Evolutionary conservation across 768 basidiomycete genomes (phyloP), one percentile per base, ranked within the genome.

Genomic region (Galerina marginata): DNA sequence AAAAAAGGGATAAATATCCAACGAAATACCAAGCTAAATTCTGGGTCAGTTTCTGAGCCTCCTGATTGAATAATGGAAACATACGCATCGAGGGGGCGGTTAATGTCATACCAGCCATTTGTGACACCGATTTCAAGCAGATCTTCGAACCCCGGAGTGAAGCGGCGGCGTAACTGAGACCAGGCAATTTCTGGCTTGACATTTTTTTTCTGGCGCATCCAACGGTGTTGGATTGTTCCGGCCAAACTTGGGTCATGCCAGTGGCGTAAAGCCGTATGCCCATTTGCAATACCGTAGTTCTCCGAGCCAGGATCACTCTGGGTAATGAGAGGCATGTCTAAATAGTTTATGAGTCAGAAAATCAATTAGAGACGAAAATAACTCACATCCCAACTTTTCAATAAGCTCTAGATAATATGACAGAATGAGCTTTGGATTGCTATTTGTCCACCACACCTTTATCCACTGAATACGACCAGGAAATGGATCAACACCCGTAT

Each of bases 221-320:
- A 81, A 0, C 68, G 59, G 56, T 82, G 78, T 45, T 79, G 78
- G 0, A 77, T 56, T 1, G 71, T 75, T 0, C 66, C 74, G 0
- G 6, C 1, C 33, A 38, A 12, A 14, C 6, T n/a, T 20, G 2
- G 75, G 71, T 81, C 82, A 80, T 14, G 61, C 20, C 25, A 51
- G 70, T 81, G 81, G 1, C 75, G 71, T 0, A 80, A 65, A 2
- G 64, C 36, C 0, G 79, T 81, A 4, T 83, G 80, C 0, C 64
- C 71, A 65, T 83, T 81, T 9, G 81, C 82, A 38, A 81, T 69
- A 1, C 74, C 74, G 63, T 72, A 74, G 56, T 82, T 83, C 58
- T 82, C 79, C 0, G 69, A 62, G 1, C 80, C 80, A 2, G 66
- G 75, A 65, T 82, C 79, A 55, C 78, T 81, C 57, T 81, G 80